Evolutionary conservation across 441 rosid genomes (phyloP), one percentile per base, ranked within the genome.

Genomic region (Arabidopsis hybrid): DNA sequence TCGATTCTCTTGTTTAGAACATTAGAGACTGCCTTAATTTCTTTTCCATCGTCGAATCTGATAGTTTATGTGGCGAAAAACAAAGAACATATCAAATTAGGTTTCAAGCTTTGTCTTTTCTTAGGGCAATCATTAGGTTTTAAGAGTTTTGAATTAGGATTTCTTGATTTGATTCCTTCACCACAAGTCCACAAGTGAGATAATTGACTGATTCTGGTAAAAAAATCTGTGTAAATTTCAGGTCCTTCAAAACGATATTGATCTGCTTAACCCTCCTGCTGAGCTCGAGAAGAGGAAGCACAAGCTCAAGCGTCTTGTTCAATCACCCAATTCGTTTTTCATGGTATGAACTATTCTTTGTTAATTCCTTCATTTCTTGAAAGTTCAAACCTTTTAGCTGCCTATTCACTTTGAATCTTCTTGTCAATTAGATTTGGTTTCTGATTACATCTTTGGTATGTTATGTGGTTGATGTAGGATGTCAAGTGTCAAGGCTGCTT

Each of bases 281-380:
- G 90, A 86, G 83, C 84, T 84, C 40, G 94, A 89, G 86, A 89
- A 89, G 88, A 89, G 80, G 81, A 89, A 89, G 82, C 94, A 89
- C 81, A 89, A 89, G 89, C 91, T 87, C 82, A 89, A 89, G 82
- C 94, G 89, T 65, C 89, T 89, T 21, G 91, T 89, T 65, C 91
- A 85, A 53, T 80, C 91, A 1, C 90, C 94, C 1, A 87, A 89
- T 72, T 89, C 91, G 3, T 89, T 87, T 65, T 89, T 89, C 87
- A 85, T 87, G 91, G 91, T 89, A 81, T 9, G 26, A 21, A 21
- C 26, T 21, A 21, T 21, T 21, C 26, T 21, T 21, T 21, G 26
- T 21, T 21, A 21, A 21, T 21, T 21, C 26, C 26, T 21, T 21
- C 26, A 21, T 21, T 21, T 21, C 26, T 21, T 21, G 26, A 6